Percentiles rank a stretch among this genome's conserved stretches.
phyloP scores from a whole-genome alignment of 1,284 basidiomycete genomes.

The Kwoniella shivajii region DNA sequence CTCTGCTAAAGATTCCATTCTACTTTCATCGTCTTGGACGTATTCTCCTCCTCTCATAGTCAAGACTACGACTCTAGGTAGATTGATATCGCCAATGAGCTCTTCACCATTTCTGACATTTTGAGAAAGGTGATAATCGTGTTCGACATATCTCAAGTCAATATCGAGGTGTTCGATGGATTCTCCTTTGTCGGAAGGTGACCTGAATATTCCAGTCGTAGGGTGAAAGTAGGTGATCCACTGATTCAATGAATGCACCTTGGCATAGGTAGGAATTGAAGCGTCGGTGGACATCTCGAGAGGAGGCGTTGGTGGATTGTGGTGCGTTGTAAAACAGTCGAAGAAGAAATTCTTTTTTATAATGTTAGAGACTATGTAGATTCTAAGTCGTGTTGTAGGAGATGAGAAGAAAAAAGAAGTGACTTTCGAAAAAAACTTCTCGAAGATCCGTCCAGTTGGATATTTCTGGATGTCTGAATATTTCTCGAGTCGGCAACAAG shows the following conservation, averaged over 20 bases:
- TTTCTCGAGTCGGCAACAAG: too few relatives aligned
- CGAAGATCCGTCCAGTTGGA: too few relatives aligned
- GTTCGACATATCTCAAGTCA: conserved; percentile 42
- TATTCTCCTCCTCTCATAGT: conserved; percentile 43
- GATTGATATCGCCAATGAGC: conserved; percentile 14
- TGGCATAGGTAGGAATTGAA: conserved; percentile 17
- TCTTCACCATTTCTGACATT: neutral
- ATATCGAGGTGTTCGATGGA: conserved; percentile 44
- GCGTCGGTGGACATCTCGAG: conserved; percentile 9
- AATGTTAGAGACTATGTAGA: too few relatives aligned
- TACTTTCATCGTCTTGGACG: conserved; percentile 33
- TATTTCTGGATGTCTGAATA: too few relatives aligned
- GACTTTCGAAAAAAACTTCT: too few relatives aligned
- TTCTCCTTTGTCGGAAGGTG: conserved; percentile 25
- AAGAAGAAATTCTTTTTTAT: too few relatives aligned
- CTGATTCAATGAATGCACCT: conserved; percentile 29
- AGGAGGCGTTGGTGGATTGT: neutral
- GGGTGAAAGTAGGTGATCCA: conserved; percentile 43
- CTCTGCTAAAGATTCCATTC: conserved; percentile 38
- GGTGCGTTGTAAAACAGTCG: neutral
- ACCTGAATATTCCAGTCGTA: conserved; percentile 31
- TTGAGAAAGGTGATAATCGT: conserved; percentile 8
- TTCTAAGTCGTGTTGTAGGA: too few relatives aligned
- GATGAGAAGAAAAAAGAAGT: too few relatives aligned
- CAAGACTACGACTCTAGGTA: conserved; percentile 31